phyloP scores from a whole-genome alignment of 306 rosid genomes.

The Geum urbanum region DNA sequence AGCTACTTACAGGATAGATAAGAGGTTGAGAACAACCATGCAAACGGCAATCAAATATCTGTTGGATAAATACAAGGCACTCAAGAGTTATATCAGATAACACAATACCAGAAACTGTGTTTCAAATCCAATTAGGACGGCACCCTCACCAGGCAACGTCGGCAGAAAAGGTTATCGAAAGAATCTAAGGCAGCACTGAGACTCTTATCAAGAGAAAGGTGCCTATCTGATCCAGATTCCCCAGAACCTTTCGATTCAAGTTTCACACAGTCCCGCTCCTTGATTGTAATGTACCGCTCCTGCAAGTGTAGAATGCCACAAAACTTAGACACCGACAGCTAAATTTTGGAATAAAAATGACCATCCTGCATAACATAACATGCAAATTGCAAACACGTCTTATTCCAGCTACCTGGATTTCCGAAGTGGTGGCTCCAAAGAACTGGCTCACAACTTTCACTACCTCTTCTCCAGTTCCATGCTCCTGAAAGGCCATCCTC shows the following conservation, averaged over 20 bases:
- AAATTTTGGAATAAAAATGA: constrained; percentile 8
- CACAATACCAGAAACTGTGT: constrained; percentile 6
- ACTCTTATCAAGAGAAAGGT: constrained; percentile 66
- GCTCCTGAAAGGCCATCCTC: constrained; percentile 81
- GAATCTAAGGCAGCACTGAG: constrained; percentile 85
- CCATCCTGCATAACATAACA: constrained; percentile 21
- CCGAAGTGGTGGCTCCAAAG: constrained; percentile 62
- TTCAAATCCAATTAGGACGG: constrained; percentile 20
- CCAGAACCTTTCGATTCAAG: constrained; percentile 42
- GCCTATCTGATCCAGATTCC: constrained; percentile 37
- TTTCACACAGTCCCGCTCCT: constrained; percentile 44
- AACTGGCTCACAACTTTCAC: constrained; percentile 57
- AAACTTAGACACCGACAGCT: constrained; percentile 16
- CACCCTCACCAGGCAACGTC: constrained; percentile 81
- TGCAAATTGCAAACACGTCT: constrained; percentile 11
- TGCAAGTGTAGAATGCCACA: constrained; percentile 32
- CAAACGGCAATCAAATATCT: constrained; percentile 88
- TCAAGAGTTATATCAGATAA: constrained; percentile 15
- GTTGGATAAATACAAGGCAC: constrained; percentile 42
- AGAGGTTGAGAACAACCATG: constrained; percentile 88
- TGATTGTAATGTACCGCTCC: constrained; percentile 66
- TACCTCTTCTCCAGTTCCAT: constrained; percentile 73
- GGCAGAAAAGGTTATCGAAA: constrained; percentile 92
- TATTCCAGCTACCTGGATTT: constrained; percentile 65
- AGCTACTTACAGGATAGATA: constrained; percentile 70